Percentiles rank a stretch among this genome's conserved stretches.
Evolutionary conservation across 495 filamentous ascomycete species (phyloP).

Genomic region (Talaromyces borbonicus): DNA sequence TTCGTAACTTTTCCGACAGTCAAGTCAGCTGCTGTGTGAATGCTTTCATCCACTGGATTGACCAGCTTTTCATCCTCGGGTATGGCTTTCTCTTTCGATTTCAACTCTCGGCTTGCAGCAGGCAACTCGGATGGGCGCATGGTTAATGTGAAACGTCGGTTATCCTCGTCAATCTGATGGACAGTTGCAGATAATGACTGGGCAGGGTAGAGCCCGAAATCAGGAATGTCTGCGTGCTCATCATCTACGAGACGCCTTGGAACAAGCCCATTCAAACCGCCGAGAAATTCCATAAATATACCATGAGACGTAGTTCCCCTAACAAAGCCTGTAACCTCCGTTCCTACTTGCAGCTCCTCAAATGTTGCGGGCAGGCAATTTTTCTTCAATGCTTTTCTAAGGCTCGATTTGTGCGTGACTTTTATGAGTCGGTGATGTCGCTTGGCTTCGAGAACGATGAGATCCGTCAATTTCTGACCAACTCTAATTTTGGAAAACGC

Average conservation of each 20-base stretch:
- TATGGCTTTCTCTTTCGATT: constrained; percentile 14
- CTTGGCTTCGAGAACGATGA: constrained; percentile 74
- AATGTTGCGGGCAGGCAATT: constrained; percentile 54
- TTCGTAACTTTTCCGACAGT: constrained; percentile 66
- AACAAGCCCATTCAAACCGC: constrained; percentile 64
- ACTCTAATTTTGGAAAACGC: constrained; percentile 69
- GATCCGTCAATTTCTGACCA: constrained; percentile 68
- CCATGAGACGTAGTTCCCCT: constrained; percentile 69
- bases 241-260: constrained; percentile 62
- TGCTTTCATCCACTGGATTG: constrained; percentile 61
- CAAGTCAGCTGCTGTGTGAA: constrained; percentile 58
- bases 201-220: constrained; percentile 65
- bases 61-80: constrained; percentile 30
- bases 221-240: constrained; percentile 52
- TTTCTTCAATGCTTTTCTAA: constrained; percentile 64
- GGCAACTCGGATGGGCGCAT: constrained; percentile 36
- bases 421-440: constrained; percentile 60
- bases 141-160: constrained; percentile 52
- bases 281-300: constrained; percentile 74
- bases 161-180: constrained; percentile 51
- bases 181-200: constrained; percentile 65
- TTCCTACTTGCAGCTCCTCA: constrained; percentile 58
- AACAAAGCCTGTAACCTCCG: constrained; percentile 69
- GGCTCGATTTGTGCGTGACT: constrained; percentile 68
- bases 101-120: constrained; percentile 23